A percentile compares a stretch with the other conserved stretches of the same genome.
Evolutionary conservation across 192 early-diverging fungal species (phyloP).

Genomic region (Gryganskiella cystojenkinii): DNA sequence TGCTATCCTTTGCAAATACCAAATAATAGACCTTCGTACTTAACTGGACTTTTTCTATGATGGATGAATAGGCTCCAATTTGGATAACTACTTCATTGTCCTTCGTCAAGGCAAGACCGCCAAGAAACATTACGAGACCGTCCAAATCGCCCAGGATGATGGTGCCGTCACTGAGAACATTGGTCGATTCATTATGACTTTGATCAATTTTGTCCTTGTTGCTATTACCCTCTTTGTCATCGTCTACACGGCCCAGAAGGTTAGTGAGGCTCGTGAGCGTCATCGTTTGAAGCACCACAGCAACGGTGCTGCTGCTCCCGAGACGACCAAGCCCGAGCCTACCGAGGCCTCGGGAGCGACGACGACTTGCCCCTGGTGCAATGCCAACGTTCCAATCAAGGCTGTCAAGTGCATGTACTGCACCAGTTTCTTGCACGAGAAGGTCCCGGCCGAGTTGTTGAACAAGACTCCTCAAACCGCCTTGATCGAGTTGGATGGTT

Average conservation of each 20-base stretch:
- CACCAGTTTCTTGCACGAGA: conserved; percentile 55
- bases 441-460: conserved; percentile 39
- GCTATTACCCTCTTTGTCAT: conserved; percentile 49
- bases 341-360: conserved; percentile 27
- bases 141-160: conserved; percentile 45
- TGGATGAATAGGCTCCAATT: conserved; percentile 38
- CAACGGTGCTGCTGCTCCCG: conserved; percentile 18
- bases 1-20: background rate
- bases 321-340: conserved; percentile 40
- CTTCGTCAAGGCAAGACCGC: conserved; percentile 18
- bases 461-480: conserved; percentile 34
- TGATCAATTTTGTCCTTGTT: conserved; percentile 48
- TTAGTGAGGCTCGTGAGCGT: conserved; percentile 11
- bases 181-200: conserved; percentile 50
- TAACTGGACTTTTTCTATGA: background rate
- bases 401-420: conserved; percentile 59
- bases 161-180: conserved; percentile 58
- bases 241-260: conserved; percentile 11
- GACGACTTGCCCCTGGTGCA: conserved; percentile 54
- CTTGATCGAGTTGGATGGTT: conserved; percentile 47
- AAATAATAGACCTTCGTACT: background rate
- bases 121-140: conserved; percentile 19
- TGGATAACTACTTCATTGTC: conserved; percentile 59
- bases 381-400: conserved; percentile 41
- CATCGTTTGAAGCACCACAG: conserved; percentile 9